Evolutionary conservation across 371 early-diverging fungal genomes (phyloP), one percentile per base, ranked within the genome.

Genomic region (Entomophthora muscae): DNA sequence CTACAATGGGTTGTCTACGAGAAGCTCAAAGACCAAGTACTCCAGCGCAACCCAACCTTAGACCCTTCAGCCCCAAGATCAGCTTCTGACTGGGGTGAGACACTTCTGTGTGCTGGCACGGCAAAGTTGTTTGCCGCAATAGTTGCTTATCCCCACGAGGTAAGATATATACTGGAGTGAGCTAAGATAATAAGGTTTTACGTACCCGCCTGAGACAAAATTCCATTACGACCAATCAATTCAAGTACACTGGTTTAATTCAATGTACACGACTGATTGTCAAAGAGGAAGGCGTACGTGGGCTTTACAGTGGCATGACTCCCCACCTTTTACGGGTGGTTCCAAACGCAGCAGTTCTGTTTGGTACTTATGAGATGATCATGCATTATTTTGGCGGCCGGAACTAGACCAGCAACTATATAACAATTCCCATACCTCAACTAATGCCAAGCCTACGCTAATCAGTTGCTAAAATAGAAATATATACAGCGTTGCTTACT

Each of bases 1-100:
- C 81, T 94, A 27, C 95, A 97, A 71, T 97, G 95, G 88, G 88
- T 90, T 59, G 80, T 88, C 28, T 97, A 97, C 70, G 98, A 97
- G 69, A 78, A 90, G 42, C 74, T 95, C 57, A 97, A 97, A 68
- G 21, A 30, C 27, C 24, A 57, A 57, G n/a, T n/a, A n/a, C 42
- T 42, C 5, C 5, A 42, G 42, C 42, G 42, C 17, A 17, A 17
- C 42, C 17, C 42, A 17, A 17, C 42, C 10, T 17, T 42, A 17
- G 42, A 42, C 17, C 10, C 42, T 17, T 42, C 42, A 17, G 42
- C 42, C 42, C 42, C 42, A 42, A 42, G 17, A 42, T 42, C 42
- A 17, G 42, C 33, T 23, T 32, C n/a, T 21, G 22, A 79, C 56
- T 89, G 89, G 91, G 63, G 78, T 24, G 91, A 91, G 30, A 86